Percentiles rank a stretch among this genome's conserved stretches.
phyloP scores from a whole-genome alignment of 345 rosid species.

The Boechera retrofracta region DNA sequence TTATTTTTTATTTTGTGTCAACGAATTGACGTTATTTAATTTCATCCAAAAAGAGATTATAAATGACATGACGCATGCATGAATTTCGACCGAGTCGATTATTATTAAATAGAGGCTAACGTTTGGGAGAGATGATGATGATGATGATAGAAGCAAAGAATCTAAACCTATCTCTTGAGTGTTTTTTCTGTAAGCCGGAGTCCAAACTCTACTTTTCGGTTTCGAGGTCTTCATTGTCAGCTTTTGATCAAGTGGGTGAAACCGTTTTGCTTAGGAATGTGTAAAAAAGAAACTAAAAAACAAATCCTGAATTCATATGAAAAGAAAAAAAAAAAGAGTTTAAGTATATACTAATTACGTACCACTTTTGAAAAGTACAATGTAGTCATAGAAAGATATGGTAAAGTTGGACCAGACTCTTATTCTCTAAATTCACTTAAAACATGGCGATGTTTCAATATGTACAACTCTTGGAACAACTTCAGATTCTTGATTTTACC shows the following conservation, averaged over 20 bases:
- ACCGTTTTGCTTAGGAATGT: conserved; percentile 25
- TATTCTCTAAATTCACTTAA: not conserved
- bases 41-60: not conserved
- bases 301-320: not conserved
- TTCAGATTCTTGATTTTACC: not conserved
- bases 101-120: conserved; percentile 8
- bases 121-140: conserved; percentile 1
- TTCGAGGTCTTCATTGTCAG: conserved; percentile 3
- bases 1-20: not conserved
- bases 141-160: conserved; percentile 14
- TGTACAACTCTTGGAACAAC: not conserved
- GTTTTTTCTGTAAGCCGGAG: conserved; percentile 23
- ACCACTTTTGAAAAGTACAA: not conserved
- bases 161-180: conserved; percentile 3
- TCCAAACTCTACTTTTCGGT: conserved; percentile 28
- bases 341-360: not conserved
- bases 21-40: conserved; percentile 9
- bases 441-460: conserved; percentile 3
- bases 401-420: not conserved
- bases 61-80: conserved; percentile 25
- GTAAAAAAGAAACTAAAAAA: not conserved
- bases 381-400: not conserved
- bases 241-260: conserved; percentile 20
- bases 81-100: conserved; percentile 4
- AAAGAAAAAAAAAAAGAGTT: not conserved